Percentiles rank a stretch among this genome's conserved stretches.
Evolutionary conservation across 208 protist species (phyloP).

Genomic region (Trypanosoma scelopori): DNA sequence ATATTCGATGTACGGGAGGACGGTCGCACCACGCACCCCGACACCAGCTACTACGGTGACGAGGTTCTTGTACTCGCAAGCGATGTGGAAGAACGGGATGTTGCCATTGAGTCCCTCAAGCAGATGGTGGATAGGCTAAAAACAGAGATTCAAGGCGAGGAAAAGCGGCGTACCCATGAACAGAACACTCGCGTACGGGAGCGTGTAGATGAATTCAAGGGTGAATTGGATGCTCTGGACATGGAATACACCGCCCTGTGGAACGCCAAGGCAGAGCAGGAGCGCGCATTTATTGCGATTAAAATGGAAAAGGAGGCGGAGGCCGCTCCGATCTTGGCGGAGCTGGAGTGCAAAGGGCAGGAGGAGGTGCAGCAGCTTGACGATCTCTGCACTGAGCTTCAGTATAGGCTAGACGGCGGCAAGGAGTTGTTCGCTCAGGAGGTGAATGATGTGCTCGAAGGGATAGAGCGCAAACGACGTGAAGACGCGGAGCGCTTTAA

Average conservation of each 20-base stretch:
- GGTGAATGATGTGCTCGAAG: conserved; percentile 34
- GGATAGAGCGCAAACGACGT: conserved; percentile 33
- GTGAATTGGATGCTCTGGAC: conserved; percentile 59
- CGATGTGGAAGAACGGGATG: conserved; percentile 92
- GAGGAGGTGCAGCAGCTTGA: conserved; percentile 86
- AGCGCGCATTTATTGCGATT: conserved; percentile 89
- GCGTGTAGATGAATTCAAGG: conserved; percentile 88
- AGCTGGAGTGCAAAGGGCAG: conserved; percentile 85
- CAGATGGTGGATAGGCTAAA: conserved; percentile 89
- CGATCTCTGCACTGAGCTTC: conserved; percentile 60
- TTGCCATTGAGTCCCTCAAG: conserved; percentile 80
- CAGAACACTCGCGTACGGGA: conserved; percentile 92
- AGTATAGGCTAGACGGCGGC: conserved; percentile 68
- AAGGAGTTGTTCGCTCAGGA: conserved; percentile 40
- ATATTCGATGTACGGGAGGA: conserved; percentile 89
- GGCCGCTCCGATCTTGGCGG: conserved; percentile 56
- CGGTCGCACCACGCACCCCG: conserved; percentile 40
- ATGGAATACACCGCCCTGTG: conserved; percentile 79
- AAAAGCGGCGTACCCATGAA: conserved; percentile 92
- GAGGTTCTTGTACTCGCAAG: conserved; percentile 94
- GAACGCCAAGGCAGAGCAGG: conserved; percentile 89
- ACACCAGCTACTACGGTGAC: conserved; percentile 17
- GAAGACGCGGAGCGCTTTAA: conserved; percentile 84
- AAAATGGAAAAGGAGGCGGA: conserved; percentile 83
- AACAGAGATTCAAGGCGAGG: conserved; percentile 93